A percentile compares a stretch with the other conserved stretches of the same genome.
Evolutionary conservation across 1,284 basidiomycete genomes (phyloP).

Genomic region (Boletellus sp.): DNA sequence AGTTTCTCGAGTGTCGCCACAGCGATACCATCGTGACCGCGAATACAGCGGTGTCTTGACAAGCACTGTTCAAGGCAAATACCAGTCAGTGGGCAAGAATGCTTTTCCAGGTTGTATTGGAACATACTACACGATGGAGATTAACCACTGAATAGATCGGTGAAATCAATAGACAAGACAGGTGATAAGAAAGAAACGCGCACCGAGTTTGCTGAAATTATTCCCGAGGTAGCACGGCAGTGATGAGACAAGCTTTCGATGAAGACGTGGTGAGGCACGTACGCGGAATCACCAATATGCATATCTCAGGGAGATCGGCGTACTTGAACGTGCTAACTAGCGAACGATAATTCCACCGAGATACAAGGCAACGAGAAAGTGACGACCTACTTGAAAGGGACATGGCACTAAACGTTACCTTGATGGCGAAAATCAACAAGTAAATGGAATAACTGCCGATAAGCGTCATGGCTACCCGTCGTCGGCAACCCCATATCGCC

Average conservation of each 20-base stretch:
- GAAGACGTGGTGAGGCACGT: neutral
- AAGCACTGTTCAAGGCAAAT: neutral
- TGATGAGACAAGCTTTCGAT: constrained; percentile 60
- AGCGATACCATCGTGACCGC: neutral
- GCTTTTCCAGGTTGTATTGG: neutral
- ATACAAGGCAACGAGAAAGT: too few species aligned
- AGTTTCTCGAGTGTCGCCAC: neutral
- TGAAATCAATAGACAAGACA: too few species aligned
- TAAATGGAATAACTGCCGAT: neutral
- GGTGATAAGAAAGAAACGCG: too few species aligned
- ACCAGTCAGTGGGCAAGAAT: neutral
- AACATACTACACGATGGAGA: neutral
- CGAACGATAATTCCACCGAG: neutral
- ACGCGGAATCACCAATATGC: neutral
- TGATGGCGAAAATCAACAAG: neutral
- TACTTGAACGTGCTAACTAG: neutral
- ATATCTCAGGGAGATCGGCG: neutral
- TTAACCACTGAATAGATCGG: neutral
- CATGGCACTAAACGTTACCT: neutral
- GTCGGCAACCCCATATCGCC: neutral
- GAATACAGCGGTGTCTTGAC: neutral
- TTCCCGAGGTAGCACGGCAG: too few species aligned
- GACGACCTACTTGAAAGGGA: neutral
- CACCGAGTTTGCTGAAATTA: too few species aligned
- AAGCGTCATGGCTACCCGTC: neutral